Conservation (phyloP, 1,284 basidiomycete genomes). For the Apiotrichum sp. region DNA sequence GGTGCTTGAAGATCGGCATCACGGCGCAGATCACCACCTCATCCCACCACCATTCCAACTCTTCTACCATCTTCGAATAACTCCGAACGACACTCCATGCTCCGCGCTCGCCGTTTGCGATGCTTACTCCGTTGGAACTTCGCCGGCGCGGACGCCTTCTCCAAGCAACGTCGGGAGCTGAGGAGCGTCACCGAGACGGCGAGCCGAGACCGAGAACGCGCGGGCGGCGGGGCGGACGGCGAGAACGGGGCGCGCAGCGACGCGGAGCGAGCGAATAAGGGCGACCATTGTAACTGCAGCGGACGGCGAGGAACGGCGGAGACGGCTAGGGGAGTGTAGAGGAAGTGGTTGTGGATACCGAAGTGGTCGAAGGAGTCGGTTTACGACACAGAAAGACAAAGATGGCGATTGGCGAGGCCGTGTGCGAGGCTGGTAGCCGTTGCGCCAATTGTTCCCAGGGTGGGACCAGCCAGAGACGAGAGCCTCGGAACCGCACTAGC, state of each 20-base stretch:
- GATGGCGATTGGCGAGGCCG: slow-evolving; percentile 1
- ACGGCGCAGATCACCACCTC: no score
- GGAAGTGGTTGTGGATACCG: no score
- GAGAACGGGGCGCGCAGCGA: slow-evolving; percentile 20
- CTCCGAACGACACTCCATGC: not conserved
- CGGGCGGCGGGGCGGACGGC: slow-evolving; percentile 20
- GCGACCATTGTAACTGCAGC: slow-evolving; percentile 27
- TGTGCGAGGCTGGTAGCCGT: not conserved
- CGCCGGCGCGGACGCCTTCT: slow-evolving; percentile 40
- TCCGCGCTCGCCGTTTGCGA: not conserved
- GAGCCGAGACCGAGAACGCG: slow-evolving; percentile 39
- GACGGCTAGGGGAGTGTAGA: slow-evolving; percentile 1
- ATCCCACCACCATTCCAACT: no score
- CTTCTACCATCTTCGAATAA: not conserved
- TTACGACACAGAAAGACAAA: slow-evolving; percentile 4
- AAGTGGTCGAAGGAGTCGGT: not conserved
- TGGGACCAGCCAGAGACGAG: not conserved
- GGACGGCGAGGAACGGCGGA: not conserved
- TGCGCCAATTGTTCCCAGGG: not conserved
- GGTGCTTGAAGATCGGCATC: no score
- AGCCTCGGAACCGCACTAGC: no score
- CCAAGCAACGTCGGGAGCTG: slow-evolving; percentile 18
- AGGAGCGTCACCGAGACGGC: slow-evolving; percentile 9
- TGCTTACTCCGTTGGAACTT: slow-evolving; percentile 46
- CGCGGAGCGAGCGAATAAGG: slow-evolving; percentile 35